Conservation (phyloP, 1,284 basidiomycete species). For the Heterobasidion irregulare region DNA sequence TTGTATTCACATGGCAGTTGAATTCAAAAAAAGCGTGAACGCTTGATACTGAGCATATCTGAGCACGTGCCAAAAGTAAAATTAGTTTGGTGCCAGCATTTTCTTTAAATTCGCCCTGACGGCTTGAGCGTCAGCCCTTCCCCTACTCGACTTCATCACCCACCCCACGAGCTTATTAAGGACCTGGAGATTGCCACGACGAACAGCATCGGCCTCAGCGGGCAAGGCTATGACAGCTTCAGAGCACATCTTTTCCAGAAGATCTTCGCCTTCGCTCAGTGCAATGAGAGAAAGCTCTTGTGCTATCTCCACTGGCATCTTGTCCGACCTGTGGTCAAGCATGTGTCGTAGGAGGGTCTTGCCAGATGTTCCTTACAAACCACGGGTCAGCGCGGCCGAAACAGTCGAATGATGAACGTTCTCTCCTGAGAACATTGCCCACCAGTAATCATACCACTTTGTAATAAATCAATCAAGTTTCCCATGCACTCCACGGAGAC, state of each 20-base stretch:
- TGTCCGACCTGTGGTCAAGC: constrained; percentile 35
- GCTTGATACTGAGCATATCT: too few species aligned
- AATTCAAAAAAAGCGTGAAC: too few species aligned
- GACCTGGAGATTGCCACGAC: constrained; percentile 73
- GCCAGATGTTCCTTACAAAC: constrained; percentile 54
- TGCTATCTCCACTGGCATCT: constrained; percentile 36
- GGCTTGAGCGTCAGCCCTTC: constrained; percentile 63
- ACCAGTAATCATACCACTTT: constrained; percentile 63
- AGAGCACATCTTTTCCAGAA: constrained; percentile 46
- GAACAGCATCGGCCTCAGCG: constrained; percentile 61
- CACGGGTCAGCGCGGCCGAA: background rate
- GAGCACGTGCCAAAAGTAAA: background rate
- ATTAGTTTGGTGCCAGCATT: constrained; percentile 21
- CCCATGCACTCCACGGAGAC: constrained; percentile 62
- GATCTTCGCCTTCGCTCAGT: constrained; percentile 19
- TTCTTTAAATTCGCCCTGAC: constrained; percentile 37
- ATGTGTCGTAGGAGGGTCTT: constrained; percentile 63
- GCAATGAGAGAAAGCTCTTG: constrained; percentile 39
- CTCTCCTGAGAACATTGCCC: constrained; percentile 5
- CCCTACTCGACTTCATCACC: constrained; percentile 82
- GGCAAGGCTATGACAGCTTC: constrained; percentile 64
- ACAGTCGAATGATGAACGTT: background rate
- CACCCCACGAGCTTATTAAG: constrained; percentile 84
- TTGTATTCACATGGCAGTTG: too few species aligned
- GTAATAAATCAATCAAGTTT: constrained; percentile 73